phyloP scores from a whole-genome alignment of 148 eudicot species.

The Fallopia convolvulus region DNA sequence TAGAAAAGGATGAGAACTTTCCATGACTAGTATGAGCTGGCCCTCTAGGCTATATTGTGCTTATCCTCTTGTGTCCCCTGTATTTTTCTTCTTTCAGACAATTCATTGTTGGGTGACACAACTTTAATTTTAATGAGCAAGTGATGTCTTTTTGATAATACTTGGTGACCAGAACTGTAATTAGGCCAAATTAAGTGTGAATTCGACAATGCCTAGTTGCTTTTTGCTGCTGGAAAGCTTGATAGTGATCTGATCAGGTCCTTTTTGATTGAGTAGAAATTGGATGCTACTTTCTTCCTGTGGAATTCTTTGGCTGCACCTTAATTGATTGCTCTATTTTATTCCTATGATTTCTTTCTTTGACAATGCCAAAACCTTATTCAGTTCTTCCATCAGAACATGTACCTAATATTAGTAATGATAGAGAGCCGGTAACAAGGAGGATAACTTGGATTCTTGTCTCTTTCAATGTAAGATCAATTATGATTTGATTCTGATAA shows the following conservation, averaged over 20 bases:
- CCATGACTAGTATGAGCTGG: background rate
- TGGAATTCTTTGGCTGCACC: background rate
- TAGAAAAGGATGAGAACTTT: background rate
- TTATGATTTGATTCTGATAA: background rate
- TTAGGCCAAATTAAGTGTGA: background rate
- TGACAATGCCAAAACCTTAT: no score
- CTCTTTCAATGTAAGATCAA: background rate
- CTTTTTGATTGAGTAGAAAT: background rate
- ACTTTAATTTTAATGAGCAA: background rate
- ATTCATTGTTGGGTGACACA: constrained; percentile 1
- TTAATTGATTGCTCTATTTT: background rate
- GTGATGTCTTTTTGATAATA: constrained; percentile 5
- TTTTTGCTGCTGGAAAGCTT: background rate
- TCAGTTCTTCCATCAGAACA: background rate
- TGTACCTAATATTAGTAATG: background rate
- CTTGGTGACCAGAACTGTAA: background rate
- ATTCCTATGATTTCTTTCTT: background rate
- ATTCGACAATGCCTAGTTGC: background rate
- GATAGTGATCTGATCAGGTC: background rate
- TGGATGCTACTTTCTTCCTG: background rate
- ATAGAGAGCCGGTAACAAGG: no score
- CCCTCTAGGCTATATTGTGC: background rate
- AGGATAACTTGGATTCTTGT: background rate
- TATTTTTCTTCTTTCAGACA: background rate
- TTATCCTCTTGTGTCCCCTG: background rate